Evolutionary conservation across 371 early-diverging fungal genomes (phyloP), one percentile per base, ranked within the genome.

Genomic region (Mucor irregularis): DNA sequence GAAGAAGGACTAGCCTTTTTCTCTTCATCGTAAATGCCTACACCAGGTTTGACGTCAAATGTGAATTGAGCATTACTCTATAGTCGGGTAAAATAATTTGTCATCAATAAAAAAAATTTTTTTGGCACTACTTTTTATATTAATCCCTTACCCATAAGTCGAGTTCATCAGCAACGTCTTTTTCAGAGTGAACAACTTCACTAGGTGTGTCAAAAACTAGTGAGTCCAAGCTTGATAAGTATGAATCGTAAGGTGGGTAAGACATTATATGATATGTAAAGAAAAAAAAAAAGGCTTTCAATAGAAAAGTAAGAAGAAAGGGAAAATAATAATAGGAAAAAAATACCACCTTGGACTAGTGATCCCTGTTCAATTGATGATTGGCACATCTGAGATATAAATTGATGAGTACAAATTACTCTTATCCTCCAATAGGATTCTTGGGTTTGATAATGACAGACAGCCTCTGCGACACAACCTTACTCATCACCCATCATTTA

Each of bases 1-100:
- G 19, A 10, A 2, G 34, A 4, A 28, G 31, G 21, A 19, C 34
- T 30, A n/a, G 19, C 33, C n/a, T 3, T 42, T 56, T 64, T 55
- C 28, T 84, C 79, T 13, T 80, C 66, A 31, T 80, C 80, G 53
- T 64, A 71, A 51, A 78, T 74, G 21, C 79, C 78, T n/a, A 71
- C 66, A 19, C 81, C 83, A 43, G 83, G 82, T 45, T 82, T 68
- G 17, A 81, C 71, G 54, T 83, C 83, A 62, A 82, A 85, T 3
- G 83, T 81, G 60, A 83, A 85, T 69, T 83, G 80, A n/a, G 82
- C 80, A 60, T 80, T 83, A 42, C 74, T 76, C 85, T 82, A n/a
- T n/a, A n/a, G n/a, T n/a, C n/a, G n/a, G n/a, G n/a, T n/a, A 69
- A 25, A 25, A 46, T 24, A 37, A n/a, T 39, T 43, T 44, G 30